Conservation (phyloP, 228 moss, liverwort and hornwort genomes). For the Sphagnum fallax region DNA sequence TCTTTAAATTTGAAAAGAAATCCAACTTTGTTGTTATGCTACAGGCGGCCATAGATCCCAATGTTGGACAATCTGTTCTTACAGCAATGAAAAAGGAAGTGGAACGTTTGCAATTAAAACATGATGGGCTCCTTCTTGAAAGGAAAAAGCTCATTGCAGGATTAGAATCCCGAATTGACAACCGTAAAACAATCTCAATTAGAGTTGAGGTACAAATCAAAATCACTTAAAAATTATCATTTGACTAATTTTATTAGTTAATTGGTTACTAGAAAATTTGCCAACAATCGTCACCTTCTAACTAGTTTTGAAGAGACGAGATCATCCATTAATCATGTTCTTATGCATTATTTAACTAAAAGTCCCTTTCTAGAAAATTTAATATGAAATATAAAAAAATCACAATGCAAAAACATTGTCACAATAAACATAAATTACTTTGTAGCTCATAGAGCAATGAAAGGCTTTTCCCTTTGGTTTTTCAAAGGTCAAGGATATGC, state of each 20-base stretch:
- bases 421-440: too few species aligned
- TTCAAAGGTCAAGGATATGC: too few species aligned
- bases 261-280: neutral
- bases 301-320: too few species aligned
- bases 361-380: too few species aligned
- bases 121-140: conserved; percentile 28
- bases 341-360: too few species aligned
- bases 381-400: too few species aligned
- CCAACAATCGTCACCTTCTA: too few species aligned
- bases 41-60: conserved; percentile 70
- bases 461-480: too few species aligned
- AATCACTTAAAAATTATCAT: neutral
- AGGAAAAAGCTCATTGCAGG: conserved; percentile 44
- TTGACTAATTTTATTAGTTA: neutral
- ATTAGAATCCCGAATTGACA: conserved; percentile 60
- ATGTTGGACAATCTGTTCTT: conserved; percentile 42
- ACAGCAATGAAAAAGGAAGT: conserved; percentile 42
- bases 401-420: too few species aligned
- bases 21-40: neutral
- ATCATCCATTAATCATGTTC: too few species aligned
- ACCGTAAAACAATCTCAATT: conserved; percentile 41
- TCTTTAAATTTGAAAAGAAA: too few species aligned
- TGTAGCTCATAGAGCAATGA: too few species aligned
- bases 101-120: conserved; percentile 53
- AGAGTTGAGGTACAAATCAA: conserved; percentile 59